These are phyloP conservation scores for Leishmania tropica DNA, from an alignment of 208 protist genomes.

Conservation along the genomic window DNA sequence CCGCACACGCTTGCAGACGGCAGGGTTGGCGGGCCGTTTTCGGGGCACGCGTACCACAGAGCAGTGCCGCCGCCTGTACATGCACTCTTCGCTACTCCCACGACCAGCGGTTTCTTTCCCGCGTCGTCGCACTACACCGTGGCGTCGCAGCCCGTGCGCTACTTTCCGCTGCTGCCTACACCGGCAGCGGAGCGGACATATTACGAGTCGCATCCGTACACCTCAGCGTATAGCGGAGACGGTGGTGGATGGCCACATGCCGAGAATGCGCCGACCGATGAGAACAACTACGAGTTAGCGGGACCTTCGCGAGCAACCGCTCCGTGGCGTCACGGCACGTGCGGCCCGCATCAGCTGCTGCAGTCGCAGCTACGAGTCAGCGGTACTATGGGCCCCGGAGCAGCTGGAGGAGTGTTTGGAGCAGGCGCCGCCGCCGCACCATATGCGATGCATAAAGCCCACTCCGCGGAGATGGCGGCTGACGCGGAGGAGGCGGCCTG, in stretches of 20 bases:
- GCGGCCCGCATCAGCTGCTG: background rate
- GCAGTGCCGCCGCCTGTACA: background rate
- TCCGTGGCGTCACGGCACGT: background rate
- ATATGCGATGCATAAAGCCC: background rate
- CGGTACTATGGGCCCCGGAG: background rate
- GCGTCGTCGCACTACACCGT: slow-evolving; percentile 10
- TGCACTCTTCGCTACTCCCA: background rate
- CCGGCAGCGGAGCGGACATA: background rate
- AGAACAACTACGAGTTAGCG: background rate
- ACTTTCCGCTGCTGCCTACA: slow-evolving; percentile 5
- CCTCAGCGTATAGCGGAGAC: background rate
- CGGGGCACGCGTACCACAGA: background rate
- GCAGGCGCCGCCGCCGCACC: background rate
- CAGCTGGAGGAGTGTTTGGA: background rate
- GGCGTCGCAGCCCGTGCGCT: slow-evolving; percentile 20
- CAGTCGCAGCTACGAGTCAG: background rate
- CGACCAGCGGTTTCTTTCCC: background rate
- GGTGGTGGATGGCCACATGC: background rate
- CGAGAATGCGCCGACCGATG: background rate
- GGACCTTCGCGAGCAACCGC: background rate
- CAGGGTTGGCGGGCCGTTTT: background rate
- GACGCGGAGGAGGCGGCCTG: background rate
- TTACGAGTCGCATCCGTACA: background rate
- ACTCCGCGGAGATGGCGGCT: background rate
- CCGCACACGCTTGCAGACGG: background rate